A percentile compares a stretch with the other conserved stretches of the same genome.
phyloP scores from a whole-genome alignment of 805 yeast genomes.

The Myxozyma mucilagina region DNA sequence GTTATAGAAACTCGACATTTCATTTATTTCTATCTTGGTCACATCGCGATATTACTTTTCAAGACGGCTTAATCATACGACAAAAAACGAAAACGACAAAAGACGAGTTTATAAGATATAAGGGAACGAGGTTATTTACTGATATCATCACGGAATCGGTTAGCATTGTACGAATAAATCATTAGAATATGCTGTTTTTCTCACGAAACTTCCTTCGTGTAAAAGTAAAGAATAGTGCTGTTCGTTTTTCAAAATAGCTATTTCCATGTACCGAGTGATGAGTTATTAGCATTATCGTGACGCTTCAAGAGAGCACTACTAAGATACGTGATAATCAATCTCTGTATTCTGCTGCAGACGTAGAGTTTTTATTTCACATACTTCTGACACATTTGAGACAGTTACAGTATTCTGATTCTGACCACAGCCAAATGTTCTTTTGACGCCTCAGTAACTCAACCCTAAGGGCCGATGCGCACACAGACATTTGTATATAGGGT shows the following conservation, averaged over 20 bases:
- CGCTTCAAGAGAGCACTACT: too few species aligned
- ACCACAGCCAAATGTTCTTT: too few species aligned
- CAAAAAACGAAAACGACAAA: not conserved
- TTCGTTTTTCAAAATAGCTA: too few species aligned
- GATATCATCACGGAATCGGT: not conserved
- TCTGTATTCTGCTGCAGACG: not conserved
- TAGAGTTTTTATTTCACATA: too few species aligned
- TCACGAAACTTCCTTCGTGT: not conserved
- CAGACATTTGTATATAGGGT: not conserved
- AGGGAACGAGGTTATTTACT: not conserved
- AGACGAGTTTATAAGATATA: not conserved
- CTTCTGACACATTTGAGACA: too few species aligned
- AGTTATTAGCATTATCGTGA: too few species aligned
- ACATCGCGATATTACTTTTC: constrained; percentile 55
- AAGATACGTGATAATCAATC: too few species aligned
- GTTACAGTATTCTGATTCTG: too few species aligned
- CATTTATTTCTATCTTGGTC: constrained; percentile 56
- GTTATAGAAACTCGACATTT: constrained; percentile 48
- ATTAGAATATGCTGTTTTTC: not conserved
- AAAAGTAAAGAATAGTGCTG: not conserved
- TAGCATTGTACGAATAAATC: not conserved
- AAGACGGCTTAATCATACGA: constrained; percentile 43
- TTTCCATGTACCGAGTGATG: too few species aligned
- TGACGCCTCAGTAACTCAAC: too few species aligned
- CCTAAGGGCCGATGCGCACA: too few species aligned